These are phyloP conservation scores for Paramecium caudatum DNA, from an alignment of 73 alveolate genomes.

Conservation along the genomic window DNA sequence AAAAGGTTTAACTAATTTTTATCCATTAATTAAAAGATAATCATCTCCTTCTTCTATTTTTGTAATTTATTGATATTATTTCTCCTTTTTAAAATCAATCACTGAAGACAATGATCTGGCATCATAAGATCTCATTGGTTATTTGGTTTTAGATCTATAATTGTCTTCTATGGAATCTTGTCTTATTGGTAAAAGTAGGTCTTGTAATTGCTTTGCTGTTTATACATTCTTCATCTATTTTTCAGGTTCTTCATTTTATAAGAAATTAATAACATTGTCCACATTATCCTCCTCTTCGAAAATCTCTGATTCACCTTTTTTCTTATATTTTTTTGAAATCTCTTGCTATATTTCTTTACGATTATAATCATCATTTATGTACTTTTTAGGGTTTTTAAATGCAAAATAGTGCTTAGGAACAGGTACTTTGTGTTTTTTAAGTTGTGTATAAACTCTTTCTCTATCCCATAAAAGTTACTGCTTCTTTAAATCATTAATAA, in stretches of 20 bases:
- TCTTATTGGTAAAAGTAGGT: background rate
- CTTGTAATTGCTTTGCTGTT: constrained; percentile 24
- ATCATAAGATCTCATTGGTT: constrained; percentile 58
- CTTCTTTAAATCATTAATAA: constrained; percentile 91
- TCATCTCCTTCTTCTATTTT: constrained; percentile 72
- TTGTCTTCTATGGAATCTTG: background rate
- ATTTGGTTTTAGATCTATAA: background rate
- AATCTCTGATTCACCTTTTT: background rate
- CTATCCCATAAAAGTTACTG: constrained; percentile 95
- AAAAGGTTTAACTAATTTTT: constrained; percentile 89
- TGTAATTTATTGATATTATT: constrained; percentile 19
- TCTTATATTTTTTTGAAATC: background rate
- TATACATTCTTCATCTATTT: background rate
- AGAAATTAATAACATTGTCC: constrained; percentile 55
- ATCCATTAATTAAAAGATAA: constrained; percentile 72
- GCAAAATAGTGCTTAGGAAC: constrained; percentile 68
- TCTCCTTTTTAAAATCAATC: background rate
- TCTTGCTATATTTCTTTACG: background rate
- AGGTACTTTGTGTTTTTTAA: constrained; percentile 71
- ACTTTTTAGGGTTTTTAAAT: constrained; percentile 36
- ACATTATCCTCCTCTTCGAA: constrained; percentile 51
- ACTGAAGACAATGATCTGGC: constrained; percentile 39
- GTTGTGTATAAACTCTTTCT: constrained; percentile 79
- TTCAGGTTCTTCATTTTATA: constrained; percentile 15
- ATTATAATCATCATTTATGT: constrained; percentile 68